phyloP scores from a whole-genome alignment of 2,329 filamentous ascomycete genomes.

The Claviceps sp. region DNA sequence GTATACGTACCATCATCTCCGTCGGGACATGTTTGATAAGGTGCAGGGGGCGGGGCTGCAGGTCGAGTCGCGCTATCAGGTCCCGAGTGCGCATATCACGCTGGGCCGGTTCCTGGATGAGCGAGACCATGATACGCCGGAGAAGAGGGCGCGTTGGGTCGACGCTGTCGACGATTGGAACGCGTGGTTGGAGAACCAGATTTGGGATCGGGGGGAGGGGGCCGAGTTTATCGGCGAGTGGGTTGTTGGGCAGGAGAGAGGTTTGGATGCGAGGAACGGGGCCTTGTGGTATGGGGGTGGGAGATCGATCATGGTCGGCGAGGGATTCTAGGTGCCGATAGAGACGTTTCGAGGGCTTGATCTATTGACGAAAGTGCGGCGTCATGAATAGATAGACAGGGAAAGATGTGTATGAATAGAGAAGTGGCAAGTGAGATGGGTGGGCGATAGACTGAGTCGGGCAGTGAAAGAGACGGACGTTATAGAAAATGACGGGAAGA shows the following conservation, averaged over 20 bases:
- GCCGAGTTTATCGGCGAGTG: constrained; percentile 52
- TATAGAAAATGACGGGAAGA: too few relatives aligned
- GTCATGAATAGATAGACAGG: too few relatives aligned
- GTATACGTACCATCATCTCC: constrained; percentile 85
- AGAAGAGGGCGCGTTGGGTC: constrained; percentile 52
- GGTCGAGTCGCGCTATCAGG: constrained; percentile 69
- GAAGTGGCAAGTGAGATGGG: too few relatives aligned
- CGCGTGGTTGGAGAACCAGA: constrained; percentile 53
- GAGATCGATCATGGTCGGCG: constrained; percentile 49
- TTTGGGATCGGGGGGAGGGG: constrained; percentile 44
- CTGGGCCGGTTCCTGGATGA: constrained; percentile 66
- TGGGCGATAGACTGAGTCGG: too few relatives aligned
- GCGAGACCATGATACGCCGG: constrained; percentile 45
- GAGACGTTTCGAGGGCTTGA: neutral
- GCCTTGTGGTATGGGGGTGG: constrained; percentile 81
- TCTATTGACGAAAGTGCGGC: too few relatives aligned
- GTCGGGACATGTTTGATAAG: constrained; percentile 59
- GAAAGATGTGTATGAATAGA: too few relatives aligned
- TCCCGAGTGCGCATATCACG: constrained; percentile 82
- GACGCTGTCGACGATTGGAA: constrained; percentile 65
- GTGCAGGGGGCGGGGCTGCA: constrained; percentile 49
- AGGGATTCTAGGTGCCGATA: constrained; percentile 37
- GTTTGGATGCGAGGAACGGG: constrained; percentile 63
- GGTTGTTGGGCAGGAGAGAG: constrained; percentile 76
- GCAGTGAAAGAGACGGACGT: too few relatives aligned